Evolutionary conservation across 139 green algal genomes (phyloP).

Genomic region (Raphidocelis subcapitata): DNA sequence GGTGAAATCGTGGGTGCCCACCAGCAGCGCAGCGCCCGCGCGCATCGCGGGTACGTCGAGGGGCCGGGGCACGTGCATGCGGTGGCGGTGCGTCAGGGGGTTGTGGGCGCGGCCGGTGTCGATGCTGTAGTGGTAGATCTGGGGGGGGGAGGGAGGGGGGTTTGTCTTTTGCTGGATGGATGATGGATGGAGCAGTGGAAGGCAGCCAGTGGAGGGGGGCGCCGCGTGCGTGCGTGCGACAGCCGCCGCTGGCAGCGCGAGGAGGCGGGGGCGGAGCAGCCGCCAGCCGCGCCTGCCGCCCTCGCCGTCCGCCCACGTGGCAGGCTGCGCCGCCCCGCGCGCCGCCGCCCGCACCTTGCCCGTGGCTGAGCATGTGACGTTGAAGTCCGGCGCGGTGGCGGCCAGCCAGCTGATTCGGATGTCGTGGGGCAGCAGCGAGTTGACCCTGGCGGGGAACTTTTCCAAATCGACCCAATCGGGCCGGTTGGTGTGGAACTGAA

Average conservation of each 20-base stretch:
- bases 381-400: slow-evolving; percentile 60
- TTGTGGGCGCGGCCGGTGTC: slow-evolving; percentile 37
- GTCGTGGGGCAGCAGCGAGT: slow-evolving; percentile 58
- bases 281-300: background rate
- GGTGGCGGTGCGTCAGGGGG: slow-evolving; percentile 35
- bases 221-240: background rate
- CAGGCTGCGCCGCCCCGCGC: background rate
- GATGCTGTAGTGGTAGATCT: slow-evolving; percentile 69
- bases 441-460: slow-evolving; percentile 43
- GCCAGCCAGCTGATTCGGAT: slow-evolving; percentile 44
- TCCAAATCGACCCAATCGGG: slow-evolving; percentile 1
- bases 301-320: too few species aligned
- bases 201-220: too few species aligned
- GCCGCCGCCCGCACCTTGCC: slow-evolving; percentile 30
- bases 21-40: slow-evolving; percentile 41
- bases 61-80: slow-evolving; percentile 22
- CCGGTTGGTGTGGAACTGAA: slow-evolving; percentile 51
- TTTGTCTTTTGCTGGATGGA: too few species aligned
- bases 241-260: background rate
- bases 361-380: slow-evolving; percentile 49
- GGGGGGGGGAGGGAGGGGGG: background rate
- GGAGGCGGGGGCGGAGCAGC: background rate
- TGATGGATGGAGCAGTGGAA: too few species aligned
- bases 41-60: slow-evolving; percentile 52
- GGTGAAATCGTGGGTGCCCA: slow-evolving; percentile 74